Base-by-base conservation (phyloP, 2,329 filamentous ascomycete species). In the Bipolaris cookei region DNA sequence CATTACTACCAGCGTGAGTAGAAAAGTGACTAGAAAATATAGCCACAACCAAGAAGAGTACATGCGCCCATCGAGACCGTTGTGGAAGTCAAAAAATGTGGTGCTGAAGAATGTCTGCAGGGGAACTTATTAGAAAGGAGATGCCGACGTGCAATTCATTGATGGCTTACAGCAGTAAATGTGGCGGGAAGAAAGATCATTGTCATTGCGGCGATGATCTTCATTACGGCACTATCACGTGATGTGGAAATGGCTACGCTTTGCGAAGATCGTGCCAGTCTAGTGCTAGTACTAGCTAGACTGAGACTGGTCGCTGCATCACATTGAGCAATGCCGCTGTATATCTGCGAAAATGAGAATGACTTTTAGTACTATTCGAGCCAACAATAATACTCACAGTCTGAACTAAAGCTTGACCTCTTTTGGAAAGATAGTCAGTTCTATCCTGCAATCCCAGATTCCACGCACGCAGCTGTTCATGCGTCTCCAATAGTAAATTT, bases 101-200 rank as follows among this genome's bases (percentile, higher is more conserved):
- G 63, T 66, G 48, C 62, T 66, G 53, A 69, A 69, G 43, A 69
- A 67, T 0, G 63, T 67, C 65, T 67, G 6, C 1, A 4, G 2
- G 6, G n/a, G 21, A 11, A 20, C 6, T 6, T 6, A 6, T 46
- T 7, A 43, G 32, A 23, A 5, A 32, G 6, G 6, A 18, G 1
- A 11, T 16, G n/a, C 6, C 16, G 7, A 37, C 11, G 6, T 30
- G 6, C 2, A 25, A 32, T 18, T 13, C 18, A 7, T 5, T 14
- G 6, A 18, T 20, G 28, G 56, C 58, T 50, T 54, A 68, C 64
- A 2, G 68, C 68, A 3, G 57, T 62, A 16, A 69, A 70, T 1
- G 67, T 72, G 10, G 64, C 67, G 1, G 66, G 69, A 0, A 72
- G 50, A 42, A 71, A 71, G n/a, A 70, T 53, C 2, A 70, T 54